phyloP scores from a whole-genome alignment of 2,329 filamentous ascomycete genomes.

The Trichoderma hamatum region DNA sequence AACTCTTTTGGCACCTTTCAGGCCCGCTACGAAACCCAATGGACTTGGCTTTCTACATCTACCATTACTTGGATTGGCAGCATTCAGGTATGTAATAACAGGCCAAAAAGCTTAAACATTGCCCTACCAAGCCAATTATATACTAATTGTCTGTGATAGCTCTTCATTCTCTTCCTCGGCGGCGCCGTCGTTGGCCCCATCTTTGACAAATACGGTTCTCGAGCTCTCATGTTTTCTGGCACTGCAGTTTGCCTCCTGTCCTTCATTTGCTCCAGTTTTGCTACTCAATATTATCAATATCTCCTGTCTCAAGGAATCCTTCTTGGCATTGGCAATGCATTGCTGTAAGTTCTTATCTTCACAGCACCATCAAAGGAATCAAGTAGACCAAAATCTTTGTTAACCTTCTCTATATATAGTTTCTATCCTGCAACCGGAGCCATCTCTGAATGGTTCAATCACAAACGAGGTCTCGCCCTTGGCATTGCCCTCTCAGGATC shows the following conservation, averaged over 20 bases:
- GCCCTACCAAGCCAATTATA: too few relatives aligned
- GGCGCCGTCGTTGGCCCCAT: slow-evolving; percentile 45
- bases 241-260: slow-evolving; percentile 42
- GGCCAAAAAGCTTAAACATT: not conserved
- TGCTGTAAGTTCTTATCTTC: slow-evolving; percentile 35
- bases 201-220: slow-evolving; percentile 46
- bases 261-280: slow-evolving; percentile 41
- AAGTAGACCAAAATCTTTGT: not conserved
- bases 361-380: not conserved
- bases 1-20: slow-evolving; percentile 60
- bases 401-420: slow-evolving; percentile 17
- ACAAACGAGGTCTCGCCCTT: slow-evolving; percentile 37
- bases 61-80: slow-evolving; percentile 49
- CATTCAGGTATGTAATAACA: slow-evolving; percentile 31
- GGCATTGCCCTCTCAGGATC: slow-evolving; percentile 39
- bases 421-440: slow-evolving; percentile 39
- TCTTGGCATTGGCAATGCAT: slow-evolving; percentile 45
- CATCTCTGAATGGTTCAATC: slow-evolving; percentile 40
- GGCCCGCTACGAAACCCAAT: slow-evolving; percentile 49
- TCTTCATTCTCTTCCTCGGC: slow-evolving; percentile 45
- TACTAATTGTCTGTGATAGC: slow-evolving; percentile 32
- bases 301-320: slow-evolving; percentile 47
- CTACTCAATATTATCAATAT: slow-evolving; percentile 42
- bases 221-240: slow-evolving; percentile 42
- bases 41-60: slow-evolving; percentile 39